Conservation (phyloP, 495 filamentous ascomycete species). For the Aeminium ludgeri region DNA sequence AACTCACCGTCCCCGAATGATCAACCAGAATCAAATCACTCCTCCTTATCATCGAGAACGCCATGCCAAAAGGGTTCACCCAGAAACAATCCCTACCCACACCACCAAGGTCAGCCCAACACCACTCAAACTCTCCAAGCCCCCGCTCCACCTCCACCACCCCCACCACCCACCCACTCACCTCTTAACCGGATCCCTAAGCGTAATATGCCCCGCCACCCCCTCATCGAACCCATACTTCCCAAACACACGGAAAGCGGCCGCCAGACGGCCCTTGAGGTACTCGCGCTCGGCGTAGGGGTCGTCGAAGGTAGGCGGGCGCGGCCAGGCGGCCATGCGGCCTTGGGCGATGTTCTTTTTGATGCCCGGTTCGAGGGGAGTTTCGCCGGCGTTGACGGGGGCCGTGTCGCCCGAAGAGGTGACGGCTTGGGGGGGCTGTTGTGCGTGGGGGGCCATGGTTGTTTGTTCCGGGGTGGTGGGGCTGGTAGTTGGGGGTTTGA, state of each 20-base stretch:
- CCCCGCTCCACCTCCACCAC: no score
- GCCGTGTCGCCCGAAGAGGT: conserved; percentile 8
- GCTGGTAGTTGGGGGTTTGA: background rate
- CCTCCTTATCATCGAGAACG: conserved; percentile 51
- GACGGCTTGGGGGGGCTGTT: background rate
- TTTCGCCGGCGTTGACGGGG: conserved; percentile 13
- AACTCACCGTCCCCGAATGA: no score
- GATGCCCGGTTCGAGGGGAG: conserved; percentile 19
- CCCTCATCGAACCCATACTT: conserved; percentile 48
- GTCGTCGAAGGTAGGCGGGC: conserved; percentile 40
- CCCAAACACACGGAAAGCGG: conserved; percentile 54
- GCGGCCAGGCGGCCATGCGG: conserved; percentile 31
- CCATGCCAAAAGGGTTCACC: conserved; percentile 66
- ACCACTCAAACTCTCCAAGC: no score
- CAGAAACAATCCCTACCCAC: conserved; percentile 22
- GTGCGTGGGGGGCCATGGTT: conserved; percentile 16
- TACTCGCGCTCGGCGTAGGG: conserved; percentile 46
- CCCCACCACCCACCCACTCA: no score
- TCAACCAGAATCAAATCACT: conserved; percentile 43
- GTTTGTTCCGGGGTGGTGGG: background rate
- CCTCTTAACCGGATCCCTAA: conserved; percentile 16
- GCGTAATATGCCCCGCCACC: conserved; percentile 28
- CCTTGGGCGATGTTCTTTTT: conserved; percentile 19
- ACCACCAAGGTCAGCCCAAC: no score
- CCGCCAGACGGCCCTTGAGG: conserved; percentile 46